Base-by-base conservation (phyloP, 129 eudicot genomes). In the Glebionis coronaria region DNA sequence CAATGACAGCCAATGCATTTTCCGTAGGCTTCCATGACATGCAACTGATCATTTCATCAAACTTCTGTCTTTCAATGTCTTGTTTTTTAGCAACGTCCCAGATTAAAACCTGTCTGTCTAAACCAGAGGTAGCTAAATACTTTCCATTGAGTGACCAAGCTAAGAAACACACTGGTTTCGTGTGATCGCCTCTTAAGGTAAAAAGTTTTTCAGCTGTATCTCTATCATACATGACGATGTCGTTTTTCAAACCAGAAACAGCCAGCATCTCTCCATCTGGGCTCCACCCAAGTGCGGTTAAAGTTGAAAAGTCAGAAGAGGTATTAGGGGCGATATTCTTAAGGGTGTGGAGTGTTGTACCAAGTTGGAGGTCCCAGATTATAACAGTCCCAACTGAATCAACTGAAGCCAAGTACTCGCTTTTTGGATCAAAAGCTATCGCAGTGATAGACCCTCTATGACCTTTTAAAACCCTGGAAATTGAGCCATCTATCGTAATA, bases 1-100 rank as follows among this genome's bases (percentile, higher is more conserved):
- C 97, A 65, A 94, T 94, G 56, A 84, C 88, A 63, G 92, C 94
- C 71, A 94, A 68, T 2, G 99, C 93, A 79, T 94, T n/a, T 94
- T n/a, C 95, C 99, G 54, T 81, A 83, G 97, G 99, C 74, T 89
- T 94, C 99, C 99, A 94, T 53, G 93, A 80, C 95, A 94, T 84
- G 68, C 82, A 87, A 63, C 87, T 76, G 65, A 94, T 79, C 27
- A 71, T 70, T 23, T 94, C 90, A 64, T 86, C 88, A 71, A 94
- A 90, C 61, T 90, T 94, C 46, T 94, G 99, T 73, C 99, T 73
- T 46, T 94, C 99, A 71, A 94, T 90, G 49, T 94, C 99, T 63
- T 84, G 97, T 69, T 73, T 94, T 72, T 79, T 84, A 44, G 68
- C 84, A 70, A 90, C 82, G 67, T 94, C 97, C 99, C 99, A 94